phyloP scores from a whole-genome alignment of 2,329 filamentous ascomycete species.

The Aspergillus pseudoterreus region DNA sequence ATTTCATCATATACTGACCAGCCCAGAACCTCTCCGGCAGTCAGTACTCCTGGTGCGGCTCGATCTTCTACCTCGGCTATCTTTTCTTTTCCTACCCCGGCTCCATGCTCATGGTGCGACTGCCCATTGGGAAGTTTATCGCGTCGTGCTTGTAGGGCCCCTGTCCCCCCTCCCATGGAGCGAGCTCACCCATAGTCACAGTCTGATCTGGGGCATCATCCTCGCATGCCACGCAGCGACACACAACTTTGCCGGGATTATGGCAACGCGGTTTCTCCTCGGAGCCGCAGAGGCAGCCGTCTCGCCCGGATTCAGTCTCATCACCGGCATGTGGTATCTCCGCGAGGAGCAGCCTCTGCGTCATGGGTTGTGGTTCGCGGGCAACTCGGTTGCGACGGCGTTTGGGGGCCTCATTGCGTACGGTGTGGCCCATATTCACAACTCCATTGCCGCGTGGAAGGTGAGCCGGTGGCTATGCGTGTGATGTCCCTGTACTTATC shows the following conservation, averaged over 20 bases:
- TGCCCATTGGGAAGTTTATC: slow-evolving; percentile 1
- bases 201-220: background rate
- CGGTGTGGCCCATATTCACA: slow-evolving; percentile 40
- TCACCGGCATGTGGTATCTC: slow-evolving; percentile 17
- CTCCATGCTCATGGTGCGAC: background rate
- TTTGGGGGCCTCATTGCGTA: slow-evolving; percentile 43
- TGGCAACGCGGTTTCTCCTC: slow-evolving; percentile 8
- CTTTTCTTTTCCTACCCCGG: slow-evolving; percentile 1
- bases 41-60: slow-evolving; percentile 6
- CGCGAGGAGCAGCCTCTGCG: slow-evolving; percentile 22
- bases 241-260: slow-evolving; percentile 5
- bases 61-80: slow-evolving; percentile 11
- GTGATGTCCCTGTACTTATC: background rate
- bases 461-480: background rate
- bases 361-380: slow-evolving; percentile 27
- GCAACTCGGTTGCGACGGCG: slow-evolving; percentile 42
- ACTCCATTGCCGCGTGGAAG: slow-evolving; percentile 19
- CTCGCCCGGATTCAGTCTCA: slow-evolving; percentile 5
- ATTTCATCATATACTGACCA: background rate
- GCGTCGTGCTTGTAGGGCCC: background rate
- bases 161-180: too few relatives aligned
- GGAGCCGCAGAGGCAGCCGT: slow-evolving; percentile 8
- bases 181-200: background rate
- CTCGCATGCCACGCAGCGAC: slow-evolving; percentile 7
- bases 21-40: background rate